A percentile compares a stretch with the other conserved stretches of the same genome.
Conservation (phyloP, 208 protist species). For the Leptomonas pyrrhocoris region DNA sequence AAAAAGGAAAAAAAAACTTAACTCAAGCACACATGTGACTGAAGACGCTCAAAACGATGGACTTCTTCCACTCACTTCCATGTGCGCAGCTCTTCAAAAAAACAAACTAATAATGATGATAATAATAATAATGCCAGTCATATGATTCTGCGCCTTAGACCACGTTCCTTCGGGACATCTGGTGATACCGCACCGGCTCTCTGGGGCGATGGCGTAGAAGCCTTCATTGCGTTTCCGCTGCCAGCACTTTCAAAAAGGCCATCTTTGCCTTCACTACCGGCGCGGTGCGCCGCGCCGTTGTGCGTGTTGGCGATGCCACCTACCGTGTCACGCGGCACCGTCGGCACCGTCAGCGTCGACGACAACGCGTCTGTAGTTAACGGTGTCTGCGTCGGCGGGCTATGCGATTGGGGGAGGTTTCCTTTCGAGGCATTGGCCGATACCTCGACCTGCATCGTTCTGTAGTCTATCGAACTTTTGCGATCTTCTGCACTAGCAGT, state of each 20-base stretch:
- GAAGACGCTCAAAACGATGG: too few relatives aligned
- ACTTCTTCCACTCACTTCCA: neutral
- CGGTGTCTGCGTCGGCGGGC: neutral
- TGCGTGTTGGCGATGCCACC: neutral
- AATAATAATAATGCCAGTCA: too few relatives aligned
- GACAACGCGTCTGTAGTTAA: neutral
- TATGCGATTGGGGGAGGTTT: neutral
- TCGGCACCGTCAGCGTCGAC: neutral
- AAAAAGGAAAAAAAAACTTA: neutral
- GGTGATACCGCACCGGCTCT: neutral
- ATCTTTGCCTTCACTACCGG: neutral
- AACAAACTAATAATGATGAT: slow-evolving; percentile 3
- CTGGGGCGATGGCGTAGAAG: neutral
- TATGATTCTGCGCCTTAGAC: neutral
- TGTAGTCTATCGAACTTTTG: neutral
- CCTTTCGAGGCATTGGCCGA: neutral
- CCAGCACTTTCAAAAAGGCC: neutral
- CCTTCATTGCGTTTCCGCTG: neutral
- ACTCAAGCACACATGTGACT: neutral
- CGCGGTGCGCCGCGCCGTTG: neutral
- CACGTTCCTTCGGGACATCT: neutral
- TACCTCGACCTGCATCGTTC: neutral
- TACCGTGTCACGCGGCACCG: neutral
- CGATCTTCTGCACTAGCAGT: neutral
- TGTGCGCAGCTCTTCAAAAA: slow-evolving; percentile 8